Conservation (phyloP, 805 yeast species). For the Starmerella sp. region DNA sequence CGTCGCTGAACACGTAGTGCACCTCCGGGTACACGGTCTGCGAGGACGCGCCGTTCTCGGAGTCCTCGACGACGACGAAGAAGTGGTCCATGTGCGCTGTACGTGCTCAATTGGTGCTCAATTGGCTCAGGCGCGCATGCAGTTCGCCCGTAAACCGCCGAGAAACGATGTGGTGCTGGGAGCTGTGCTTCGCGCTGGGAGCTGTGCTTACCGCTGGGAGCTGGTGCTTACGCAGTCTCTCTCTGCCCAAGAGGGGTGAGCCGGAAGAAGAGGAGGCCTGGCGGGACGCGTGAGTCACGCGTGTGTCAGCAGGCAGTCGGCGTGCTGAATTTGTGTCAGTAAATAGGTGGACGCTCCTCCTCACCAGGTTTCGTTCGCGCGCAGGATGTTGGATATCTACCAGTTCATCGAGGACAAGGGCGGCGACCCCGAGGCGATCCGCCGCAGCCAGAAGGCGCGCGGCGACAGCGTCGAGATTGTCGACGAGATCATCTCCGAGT, state of each 20-base stretch:
- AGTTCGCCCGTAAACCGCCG: no score
- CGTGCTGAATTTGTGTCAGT: no score
- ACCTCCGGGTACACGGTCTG: slow-evolving; percentile 30
- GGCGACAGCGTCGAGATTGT: slow-evolving; percentile 90
- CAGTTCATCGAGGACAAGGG: slow-evolving; percentile 94
- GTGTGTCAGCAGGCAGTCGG: no score
- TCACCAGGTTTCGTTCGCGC: not conserved
- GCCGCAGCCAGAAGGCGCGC: slow-evolving; percentile 83
- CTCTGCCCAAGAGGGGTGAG: no score
- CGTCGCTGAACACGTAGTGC: slow-evolving; percentile 31
- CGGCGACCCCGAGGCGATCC: slow-evolving; percentile 83
- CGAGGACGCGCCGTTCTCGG: slow-evolving; percentile 9
- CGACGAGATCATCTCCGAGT: slow-evolving; percentile 85
- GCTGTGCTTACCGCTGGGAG: no score
- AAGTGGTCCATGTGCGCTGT: slow-evolving; percentile 6
- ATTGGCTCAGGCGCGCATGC: no score
- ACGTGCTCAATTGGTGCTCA: not conserved
- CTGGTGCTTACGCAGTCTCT: no score
- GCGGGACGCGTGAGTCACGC: no score
- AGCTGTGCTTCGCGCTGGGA: no score
- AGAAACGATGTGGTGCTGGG: no score
- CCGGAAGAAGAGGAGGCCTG: no score
- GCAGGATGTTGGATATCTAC: slow-evolving; percentile 77
- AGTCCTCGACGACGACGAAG: slow-evolving; percentile 21
- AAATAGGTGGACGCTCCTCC: no score